phyloP scores from a whole-genome alignment of 2,329 filamentous ascomycete species.

The Rhytidhysteron rufulum region DNA sequence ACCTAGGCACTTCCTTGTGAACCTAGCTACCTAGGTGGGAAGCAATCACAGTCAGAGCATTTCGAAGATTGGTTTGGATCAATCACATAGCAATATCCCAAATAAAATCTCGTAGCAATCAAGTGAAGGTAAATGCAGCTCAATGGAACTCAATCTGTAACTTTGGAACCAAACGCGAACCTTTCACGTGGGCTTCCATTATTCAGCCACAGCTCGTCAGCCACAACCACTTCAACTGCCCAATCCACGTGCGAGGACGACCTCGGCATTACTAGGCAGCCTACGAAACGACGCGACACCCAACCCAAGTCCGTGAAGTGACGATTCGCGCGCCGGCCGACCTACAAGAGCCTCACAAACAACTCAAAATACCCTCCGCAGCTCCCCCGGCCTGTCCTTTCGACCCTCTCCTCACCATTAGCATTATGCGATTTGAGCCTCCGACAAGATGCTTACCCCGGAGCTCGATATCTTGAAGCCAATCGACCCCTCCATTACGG shows the following conservation, averaged over 20 bases:
- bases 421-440: neutral
- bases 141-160: too few relatives aligned
- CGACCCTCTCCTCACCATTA: neutral
- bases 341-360: neutral
- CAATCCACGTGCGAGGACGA: too few relatives aligned
- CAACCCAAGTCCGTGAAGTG: neutral
- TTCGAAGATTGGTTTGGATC: too few relatives aligned
- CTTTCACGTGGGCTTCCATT: too few relatives aligned
- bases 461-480: conserved; percentile 40
- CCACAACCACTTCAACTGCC: neutral
- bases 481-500: conserved; percentile 34
- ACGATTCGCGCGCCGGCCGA: too few relatives aligned
- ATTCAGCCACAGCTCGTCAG: neutral
- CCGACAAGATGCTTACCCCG: conserved; percentile 18
- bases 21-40: too few relatives aligned
- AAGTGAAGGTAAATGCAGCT: too few relatives aligned
- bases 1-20: too few relatives aligned
- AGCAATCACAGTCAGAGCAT: too few relatives aligned
- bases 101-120: too few relatives aligned
- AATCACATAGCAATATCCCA: too few relatives aligned
- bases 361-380: neutral
- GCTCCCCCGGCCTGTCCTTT: neutral
- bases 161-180: too few relatives aligned
- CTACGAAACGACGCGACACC: neutral
- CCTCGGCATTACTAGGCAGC: neutral